phyloP scores from a whole-genome alignment of 352 stramenopile species.

The Globisporangium okanoganense region DNA sequence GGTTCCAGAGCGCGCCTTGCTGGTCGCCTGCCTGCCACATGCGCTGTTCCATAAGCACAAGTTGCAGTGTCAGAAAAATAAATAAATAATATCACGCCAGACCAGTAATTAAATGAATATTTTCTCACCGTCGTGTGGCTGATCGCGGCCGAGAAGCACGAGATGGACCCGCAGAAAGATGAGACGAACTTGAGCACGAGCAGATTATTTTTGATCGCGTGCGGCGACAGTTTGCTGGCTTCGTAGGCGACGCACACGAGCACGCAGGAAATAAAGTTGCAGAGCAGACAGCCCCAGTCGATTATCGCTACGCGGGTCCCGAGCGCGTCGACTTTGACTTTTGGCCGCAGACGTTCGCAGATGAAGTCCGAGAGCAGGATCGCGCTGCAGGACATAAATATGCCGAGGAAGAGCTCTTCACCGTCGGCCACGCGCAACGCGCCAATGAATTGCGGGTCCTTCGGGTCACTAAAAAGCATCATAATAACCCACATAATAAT shows the following conservation, averaged over 20 bases:
- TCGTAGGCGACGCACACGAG: conserved; percentile 50
- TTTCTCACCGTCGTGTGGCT: conserved; percentile 44
- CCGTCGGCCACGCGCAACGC: conserved; percentile 51
- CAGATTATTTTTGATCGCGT: conserved; percentile 43
- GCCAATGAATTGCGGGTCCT: conserved; percentile 74
- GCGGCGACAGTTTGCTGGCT: conserved; percentile 37
- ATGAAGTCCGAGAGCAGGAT: conserved; percentile 54
- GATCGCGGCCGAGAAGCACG: conserved; percentile 53
- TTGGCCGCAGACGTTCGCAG: conserved; percentile 19
- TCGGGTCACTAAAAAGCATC: conserved; percentile 46
- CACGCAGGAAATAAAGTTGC: conserved; percentile 48
- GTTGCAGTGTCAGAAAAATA: neutral
- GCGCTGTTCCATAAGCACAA: conserved; percentile 25
- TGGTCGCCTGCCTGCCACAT: conserved; percentile 42
- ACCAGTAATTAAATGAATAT: neutral
- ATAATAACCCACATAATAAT: neutral
- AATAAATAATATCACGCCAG: neutral
- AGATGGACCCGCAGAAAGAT: conserved; percentile 71
- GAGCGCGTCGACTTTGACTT: conserved; percentile 1
- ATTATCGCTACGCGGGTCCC: conserved; percentile 18
- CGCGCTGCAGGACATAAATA: conserved; percentile 69
- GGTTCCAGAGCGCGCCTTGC: conserved; percentile 46
- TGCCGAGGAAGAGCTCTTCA: conserved; percentile 65
- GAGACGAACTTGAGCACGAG: conserved; percentile 74
- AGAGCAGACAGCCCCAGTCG: conserved; percentile 58